phyloP scores from a whole-genome alignment of 768 basidiomycete species.

The Termitomyces sp. region DNA sequence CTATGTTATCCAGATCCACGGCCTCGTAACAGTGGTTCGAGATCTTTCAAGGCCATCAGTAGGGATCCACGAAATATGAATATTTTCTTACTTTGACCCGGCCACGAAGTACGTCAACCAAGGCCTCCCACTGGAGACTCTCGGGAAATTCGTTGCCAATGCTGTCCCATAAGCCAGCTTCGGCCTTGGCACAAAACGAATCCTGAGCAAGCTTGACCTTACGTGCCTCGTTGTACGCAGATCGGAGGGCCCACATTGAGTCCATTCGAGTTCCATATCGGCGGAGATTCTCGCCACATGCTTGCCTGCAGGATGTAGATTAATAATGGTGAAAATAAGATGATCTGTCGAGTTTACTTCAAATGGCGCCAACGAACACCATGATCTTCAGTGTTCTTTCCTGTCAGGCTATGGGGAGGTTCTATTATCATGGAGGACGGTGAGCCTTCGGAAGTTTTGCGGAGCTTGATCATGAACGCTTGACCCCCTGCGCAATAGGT shows the following conservation, averaged over 20 bases:
- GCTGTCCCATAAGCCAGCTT: constrained; percentile 42
- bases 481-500: constrained; percentile 61
- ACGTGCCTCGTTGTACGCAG: constrained; percentile 75
- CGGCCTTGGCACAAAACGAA: constrained; percentile 61
- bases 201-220: constrained; percentile 70
- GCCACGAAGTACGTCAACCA: constrained; percentile 83
- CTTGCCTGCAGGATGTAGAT: constrained; percentile 39
- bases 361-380: constrained; percentile 75
- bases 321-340: neutral
- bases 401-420: constrained; percentile 64
- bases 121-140: constrained; percentile 65
- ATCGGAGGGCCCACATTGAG: constrained; percentile 69
- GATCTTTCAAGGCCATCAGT: constrained; percentile 34
- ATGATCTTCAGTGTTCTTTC: constrained; percentile 33
- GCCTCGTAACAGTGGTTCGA: constrained; percentile 70
- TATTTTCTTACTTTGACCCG: constrained; percentile 63
- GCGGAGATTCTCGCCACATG: constrained; percentile 54
- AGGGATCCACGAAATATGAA: neutral
- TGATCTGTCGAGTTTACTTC: constrained; percentile 45
- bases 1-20: constrained; percentile 67
- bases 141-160: constrained; percentile 57
- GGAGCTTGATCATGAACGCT: constrained; percentile 82
- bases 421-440: constrained; percentile 83
- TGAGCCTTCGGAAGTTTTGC: constrained; percentile 72
- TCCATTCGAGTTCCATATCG: constrained; percentile 70